Evolutionary conservation across 1,284 basidiomycete species (phyloP).

Genomic region (Malassezia brasiliensis): DNA sequence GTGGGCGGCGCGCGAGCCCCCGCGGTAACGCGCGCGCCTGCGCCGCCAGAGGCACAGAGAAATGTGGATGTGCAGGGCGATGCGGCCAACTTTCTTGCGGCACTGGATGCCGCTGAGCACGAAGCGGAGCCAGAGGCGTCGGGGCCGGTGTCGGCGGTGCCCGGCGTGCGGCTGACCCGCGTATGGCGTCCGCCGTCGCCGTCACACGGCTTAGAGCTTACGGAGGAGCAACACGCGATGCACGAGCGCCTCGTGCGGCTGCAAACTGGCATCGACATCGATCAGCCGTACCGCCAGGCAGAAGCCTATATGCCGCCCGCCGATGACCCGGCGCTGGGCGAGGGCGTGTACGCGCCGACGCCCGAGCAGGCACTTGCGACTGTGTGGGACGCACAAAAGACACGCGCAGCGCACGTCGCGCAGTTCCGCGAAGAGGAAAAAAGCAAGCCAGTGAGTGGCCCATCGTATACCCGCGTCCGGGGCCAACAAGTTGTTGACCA

Average conservation of each 20-base stretch:
- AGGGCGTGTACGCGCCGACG: conserved; percentile 16
- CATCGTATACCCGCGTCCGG: conserved; percentile 9
- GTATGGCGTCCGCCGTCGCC: conserved; percentile 15
- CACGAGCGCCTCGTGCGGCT: conserved; percentile 8
- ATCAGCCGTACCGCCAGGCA: conserved; percentile 11
- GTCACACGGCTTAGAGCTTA: background rate
- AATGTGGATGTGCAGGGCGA: background rate
- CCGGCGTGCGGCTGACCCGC: background rate
- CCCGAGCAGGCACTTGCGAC: conserved; percentile 11
- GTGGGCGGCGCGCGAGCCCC: background rate
- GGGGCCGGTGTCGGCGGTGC: background rate
- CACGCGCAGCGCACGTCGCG: conserved; percentile 4
- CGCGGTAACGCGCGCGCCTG: background rate
- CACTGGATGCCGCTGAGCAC: conserved; percentile 1
- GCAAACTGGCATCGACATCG: conserved; percentile 1
- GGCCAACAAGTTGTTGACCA: conserved; percentile 14
- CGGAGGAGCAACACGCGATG: conserved; percentile 12
- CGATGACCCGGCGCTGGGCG: conserved; percentile 10
- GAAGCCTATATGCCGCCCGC: conserved; percentile 5
- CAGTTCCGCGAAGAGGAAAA: background rate
- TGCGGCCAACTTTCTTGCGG: conserved; percentile 1
- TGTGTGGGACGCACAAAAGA: conserved; percentile 11
- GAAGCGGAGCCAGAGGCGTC: background rate
- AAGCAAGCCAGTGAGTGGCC: background rate
- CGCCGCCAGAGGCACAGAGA: background rate